Conservation (phyloP, 2,329 filamentous ascomycete genomes). For the Epichloe sylvatica region DNA sequence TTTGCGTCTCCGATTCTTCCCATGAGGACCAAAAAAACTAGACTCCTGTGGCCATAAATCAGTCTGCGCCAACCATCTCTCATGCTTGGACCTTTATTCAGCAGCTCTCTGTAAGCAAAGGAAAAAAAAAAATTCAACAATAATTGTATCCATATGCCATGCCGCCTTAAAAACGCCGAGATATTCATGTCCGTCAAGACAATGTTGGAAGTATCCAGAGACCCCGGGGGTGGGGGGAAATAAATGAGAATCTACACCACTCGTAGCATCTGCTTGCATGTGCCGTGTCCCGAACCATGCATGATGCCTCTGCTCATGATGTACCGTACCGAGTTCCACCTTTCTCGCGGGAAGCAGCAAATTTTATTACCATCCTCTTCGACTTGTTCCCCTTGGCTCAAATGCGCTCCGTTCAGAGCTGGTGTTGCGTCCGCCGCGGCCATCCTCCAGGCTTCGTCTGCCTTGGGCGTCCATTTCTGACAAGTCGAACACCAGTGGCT, state of each 20-base stretch:
- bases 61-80: neutral
- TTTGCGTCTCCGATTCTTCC: neutral
- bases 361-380: constrained; percentile 22
- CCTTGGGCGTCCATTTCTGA: constrained; percentile 52
- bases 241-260: neutral
- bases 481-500: constrained; percentile 59
- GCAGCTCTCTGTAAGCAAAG: neutral
- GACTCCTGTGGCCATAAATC: neutral
- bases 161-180: neutral
- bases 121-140: neutral
- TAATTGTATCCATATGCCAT: neutral
- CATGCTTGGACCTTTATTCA: neutral
- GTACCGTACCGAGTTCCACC: neutral
- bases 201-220: neutral
- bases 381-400: constrained; percentile 23
- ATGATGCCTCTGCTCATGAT: constrained; percentile 1
- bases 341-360: neutral
- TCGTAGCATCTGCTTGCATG: neutral
- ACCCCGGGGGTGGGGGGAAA: neutral
- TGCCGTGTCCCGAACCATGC: neutral
- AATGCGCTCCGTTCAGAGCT: constrained; percentile 26
- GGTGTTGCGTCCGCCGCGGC: constrained; percentile 24
- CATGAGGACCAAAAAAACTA: neutral
- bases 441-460: constrained; percentile 45
- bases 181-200: neutral